A percentile compares a stretch with the other conserved stretches of the same genome.
Conservation (phyloP, 306 rosid genomes). For the Lathyrus sativus region DNA sequence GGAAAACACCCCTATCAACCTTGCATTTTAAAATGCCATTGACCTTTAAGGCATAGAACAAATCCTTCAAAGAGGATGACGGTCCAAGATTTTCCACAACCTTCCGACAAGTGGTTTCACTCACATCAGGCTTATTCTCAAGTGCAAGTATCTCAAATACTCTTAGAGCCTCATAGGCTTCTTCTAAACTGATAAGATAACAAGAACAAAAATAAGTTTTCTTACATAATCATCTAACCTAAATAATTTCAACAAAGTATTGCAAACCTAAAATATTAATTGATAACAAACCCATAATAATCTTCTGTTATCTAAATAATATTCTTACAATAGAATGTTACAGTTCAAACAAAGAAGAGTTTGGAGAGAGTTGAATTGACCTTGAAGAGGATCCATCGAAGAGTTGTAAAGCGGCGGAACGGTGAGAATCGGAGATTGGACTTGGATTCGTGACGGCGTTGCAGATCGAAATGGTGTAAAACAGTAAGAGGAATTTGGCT, state of each 20-base stretch:
- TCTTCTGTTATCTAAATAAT: neutral
- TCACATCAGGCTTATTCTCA: slow-evolving; percentile 59
- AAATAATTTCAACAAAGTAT: neutral
- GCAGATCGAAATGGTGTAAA: slow-evolving; percentile 55
- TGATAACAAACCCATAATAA: neutral
- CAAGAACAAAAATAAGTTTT: slow-evolving; percentile 28
- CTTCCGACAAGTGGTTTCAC: slow-evolving; percentile 54
- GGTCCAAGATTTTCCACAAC: slow-evolving; percentile 63
- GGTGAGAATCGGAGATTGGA: slow-evolving; percentile 77
- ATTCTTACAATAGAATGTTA: slow-evolving; percentile 20
- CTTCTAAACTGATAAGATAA: slow-evolving; percentile 70
- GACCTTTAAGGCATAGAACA: slow-evolving; percentile 74
- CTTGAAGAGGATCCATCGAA: slow-evolving; percentile 70
- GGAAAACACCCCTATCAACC: slow-evolving; percentile 50
- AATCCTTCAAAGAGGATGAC: slow-evolving; percentile 61
- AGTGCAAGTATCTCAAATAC: slow-evolving; percentile 76
- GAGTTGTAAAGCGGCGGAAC: slow-evolving; percentile 69
- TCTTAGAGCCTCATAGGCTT: slow-evolving; percentile 75
- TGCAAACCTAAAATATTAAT: neutral
- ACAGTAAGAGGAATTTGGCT: slow-evolving; percentile 48
- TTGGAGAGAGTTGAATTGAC: slow-evolving; percentile 43
- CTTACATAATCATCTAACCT: neutral
- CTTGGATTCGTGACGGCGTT: slow-evolving; percentile 48
- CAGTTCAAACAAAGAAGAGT: neutral
- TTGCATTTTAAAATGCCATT: slow-evolving; percentile 66